A percentile compares a stretch with the other conserved stretches of the same genome.
phyloP scores from a whole-genome alignment of 2,329 filamentous ascomycete species.

The Botryotinia globosa region DNA sequence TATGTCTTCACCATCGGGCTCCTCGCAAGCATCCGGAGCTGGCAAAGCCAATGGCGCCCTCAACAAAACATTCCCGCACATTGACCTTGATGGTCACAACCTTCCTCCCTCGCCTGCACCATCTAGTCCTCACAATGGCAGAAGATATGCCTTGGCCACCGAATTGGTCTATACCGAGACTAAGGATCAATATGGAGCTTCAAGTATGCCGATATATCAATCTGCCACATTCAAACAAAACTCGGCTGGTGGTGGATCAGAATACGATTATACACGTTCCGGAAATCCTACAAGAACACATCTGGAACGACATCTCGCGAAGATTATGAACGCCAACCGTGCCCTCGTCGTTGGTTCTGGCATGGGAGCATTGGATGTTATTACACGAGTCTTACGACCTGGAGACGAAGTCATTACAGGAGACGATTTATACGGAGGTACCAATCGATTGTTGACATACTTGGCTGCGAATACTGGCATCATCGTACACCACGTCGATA shows the following conservation, averaged over 20 bases:
- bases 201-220: constrained; percentile 96
- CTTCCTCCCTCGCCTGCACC: constrained; percentile 89
- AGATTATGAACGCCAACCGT: constrained; percentile 95
- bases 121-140: constrained; percentile 81
- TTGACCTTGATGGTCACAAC: constrained; percentile 80
- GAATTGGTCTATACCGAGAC: constrained; percentile 95
- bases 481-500: constrained; percentile 93
- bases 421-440: constrained; percentile 94
- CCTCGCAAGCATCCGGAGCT: constrained; percentile 25
- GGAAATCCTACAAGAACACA: constrained; percentile 96
- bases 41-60: constrained; percentile 31
- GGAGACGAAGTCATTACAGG: constrained; percentile 97
- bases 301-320: constrained; percentile 92
- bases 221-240: constrained; percentile 97
- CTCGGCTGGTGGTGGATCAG: constrained; percentile 71
- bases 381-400: constrained; percentile 82
- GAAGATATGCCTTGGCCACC: constrained; percentile 89
- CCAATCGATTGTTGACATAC: constrained; percentile 89
- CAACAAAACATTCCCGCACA: constrained; percentile 42
- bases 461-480: constrained; percentile 87
- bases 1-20: constrained; percentile 39
- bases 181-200: constrained; percentile 95
- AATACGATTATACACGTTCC: constrained; percentile 98
- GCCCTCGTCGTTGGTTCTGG: constrained; percentile 92
- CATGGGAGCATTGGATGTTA: constrained; percentile 96